A percentile compares a stretch with the other conserved stretches of the same genome.
phyloP scores from a whole-genome alignment of 805 yeast genomes.

The Candida manassasensis region DNA sequence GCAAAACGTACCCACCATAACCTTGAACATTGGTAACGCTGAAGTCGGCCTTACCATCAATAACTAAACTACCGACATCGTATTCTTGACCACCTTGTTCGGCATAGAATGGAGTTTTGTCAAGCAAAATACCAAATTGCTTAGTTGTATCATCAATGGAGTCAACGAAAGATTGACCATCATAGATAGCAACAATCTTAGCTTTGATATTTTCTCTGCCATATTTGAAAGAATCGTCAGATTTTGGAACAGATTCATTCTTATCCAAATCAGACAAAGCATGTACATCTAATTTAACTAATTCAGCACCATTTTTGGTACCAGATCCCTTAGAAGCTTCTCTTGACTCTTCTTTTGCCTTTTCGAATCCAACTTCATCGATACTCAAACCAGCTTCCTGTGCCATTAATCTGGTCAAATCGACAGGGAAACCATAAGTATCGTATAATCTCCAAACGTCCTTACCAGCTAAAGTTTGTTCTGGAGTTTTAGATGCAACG shows the following conservation, averaged over 20 bases:
- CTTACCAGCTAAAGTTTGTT: slow-evolving; percentile 77
- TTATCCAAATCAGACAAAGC: slow-evolving; percentile 68
- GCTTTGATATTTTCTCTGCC: slow-evolving; percentile 66
- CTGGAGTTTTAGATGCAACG: slow-evolving; percentile 69
- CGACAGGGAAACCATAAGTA: slow-evolving; percentile 99
- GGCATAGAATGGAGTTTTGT: slow-evolving; percentile 92
- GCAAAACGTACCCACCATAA: slow-evolving; percentile 93
- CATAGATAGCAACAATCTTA: slow-evolving; percentile 64
- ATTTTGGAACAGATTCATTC: slow-evolving; percentile 60
- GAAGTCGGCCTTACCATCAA: slow-evolving; percentile 85
- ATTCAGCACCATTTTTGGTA: slow-evolving; percentile 47
- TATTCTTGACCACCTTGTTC: slow-evolving; percentile 99
- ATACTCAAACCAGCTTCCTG: slow-evolving; percentile 93
- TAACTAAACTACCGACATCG: slow-evolving; percentile 88
- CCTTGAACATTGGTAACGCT: slow-evolving; percentile 86
- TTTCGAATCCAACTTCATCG: slow-evolving; percentile 88
- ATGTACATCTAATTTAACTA: slow-evolving; percentile 87
- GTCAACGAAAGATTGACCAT: slow-evolving; percentile 58
- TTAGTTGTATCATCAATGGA: slow-evolving; percentile 29
- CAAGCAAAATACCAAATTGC: slow-evolving; percentile 77
- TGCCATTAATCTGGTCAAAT: slow-evolving; percentile 96
- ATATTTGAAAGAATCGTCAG: slow-evolving; percentile 80
- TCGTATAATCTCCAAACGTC: slow-evolving; percentile 99
- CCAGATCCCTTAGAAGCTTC: slow-evolving; percentile 94
- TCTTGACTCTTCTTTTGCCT: slow-evolving; percentile 80